Conservation (phyloP, 2,329 filamentous ascomycete genomes). For the Chaetomium strumarium region DNA sequence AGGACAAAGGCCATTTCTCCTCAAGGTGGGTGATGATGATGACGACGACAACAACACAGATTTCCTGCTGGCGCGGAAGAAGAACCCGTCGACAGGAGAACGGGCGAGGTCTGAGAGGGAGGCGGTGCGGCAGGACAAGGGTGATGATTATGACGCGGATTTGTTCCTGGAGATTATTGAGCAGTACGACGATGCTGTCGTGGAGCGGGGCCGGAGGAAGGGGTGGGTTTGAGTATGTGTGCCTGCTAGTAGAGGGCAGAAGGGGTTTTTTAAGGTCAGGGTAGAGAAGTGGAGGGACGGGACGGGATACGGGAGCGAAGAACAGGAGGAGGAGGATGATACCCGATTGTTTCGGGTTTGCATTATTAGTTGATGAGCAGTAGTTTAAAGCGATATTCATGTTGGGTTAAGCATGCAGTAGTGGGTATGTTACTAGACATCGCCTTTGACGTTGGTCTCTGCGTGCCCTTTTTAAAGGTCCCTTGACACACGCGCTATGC, state of each 20-base stretch:
- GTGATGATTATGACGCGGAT: conserved; percentile 13
- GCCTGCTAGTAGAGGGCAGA: background rate
- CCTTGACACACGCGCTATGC: no score
- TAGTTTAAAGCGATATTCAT: background rate
- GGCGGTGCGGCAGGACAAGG: background rate
- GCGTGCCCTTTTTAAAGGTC: no score
- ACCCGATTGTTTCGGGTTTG: background rate
- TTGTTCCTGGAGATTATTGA: conserved; percentile 19
- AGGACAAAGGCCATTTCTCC: no score
- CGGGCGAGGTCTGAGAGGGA: conserved; percentile 1
- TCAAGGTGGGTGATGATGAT: no score
- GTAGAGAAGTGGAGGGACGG: background rate
- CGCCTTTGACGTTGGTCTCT: no score
- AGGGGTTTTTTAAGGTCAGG: background rate
- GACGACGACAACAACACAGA: background rate
- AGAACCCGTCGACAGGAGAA: conserved; percentile 10
- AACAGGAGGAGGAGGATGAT: background rate
- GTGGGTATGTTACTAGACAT: no score
- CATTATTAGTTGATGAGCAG: background rate
- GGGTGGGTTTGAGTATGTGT: background rate
- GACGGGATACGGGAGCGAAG: background rate
- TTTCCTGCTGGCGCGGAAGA: conserved; percentile 11
- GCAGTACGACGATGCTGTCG: conserved; percentile 1
- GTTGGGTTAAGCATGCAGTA: no score
- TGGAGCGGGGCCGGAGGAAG: background rate